Evolutionary conservation across 768 basidiomycete species (phyloP).

Genomic region (Naganishia vishniacii): DNA sequence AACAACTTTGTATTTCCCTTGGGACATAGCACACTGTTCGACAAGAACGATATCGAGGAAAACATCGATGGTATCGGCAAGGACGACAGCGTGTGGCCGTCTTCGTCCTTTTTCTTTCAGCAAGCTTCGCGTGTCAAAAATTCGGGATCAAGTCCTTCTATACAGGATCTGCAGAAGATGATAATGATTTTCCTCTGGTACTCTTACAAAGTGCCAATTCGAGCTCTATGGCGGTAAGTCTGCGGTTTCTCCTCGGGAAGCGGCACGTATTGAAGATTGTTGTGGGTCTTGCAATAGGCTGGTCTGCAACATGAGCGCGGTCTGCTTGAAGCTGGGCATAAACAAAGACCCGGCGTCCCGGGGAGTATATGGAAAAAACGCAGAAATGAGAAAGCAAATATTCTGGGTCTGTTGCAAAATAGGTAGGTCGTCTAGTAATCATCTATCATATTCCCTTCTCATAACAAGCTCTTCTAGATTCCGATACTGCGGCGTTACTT

Average conservation of each 20-base stretch:
- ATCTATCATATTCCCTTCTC: not conserved
- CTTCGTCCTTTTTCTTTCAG: slow-evolving; percentile 2
- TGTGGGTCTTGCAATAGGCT: not conserved
- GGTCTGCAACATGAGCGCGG: not conserved
- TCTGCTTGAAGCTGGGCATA: not conserved
- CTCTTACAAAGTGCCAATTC: not conserved
- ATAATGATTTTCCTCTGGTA: slow-evolving; percentile 10
- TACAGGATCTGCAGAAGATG: slow-evolving; percentile 9
- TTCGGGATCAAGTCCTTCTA: not conserved
- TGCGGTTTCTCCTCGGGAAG: not conserved
- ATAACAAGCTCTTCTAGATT: not conserved
- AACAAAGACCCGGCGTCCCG: not conserved
- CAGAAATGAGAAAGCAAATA: not conserved
- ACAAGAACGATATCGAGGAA: slow-evolving; percentile 1
- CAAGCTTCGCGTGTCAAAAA: not conserved
- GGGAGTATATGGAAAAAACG: not conserved
- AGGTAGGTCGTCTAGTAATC: not conserved
- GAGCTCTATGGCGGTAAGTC: slow-evolving; percentile 2
- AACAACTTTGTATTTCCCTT: slow-evolving; percentile 9
- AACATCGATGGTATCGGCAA: slow-evolving; percentile 4
- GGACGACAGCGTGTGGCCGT: not conserved
- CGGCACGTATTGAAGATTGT: too few relatives aligned
- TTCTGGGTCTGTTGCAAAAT: slow-evolving; percentile 10
- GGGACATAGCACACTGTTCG: slow-evolving; percentile 10
- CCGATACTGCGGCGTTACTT: not conserved